Evolutionary conservation across 1,139 yeast species (phyloP).

Genomic region (Pneumocystis jirovecii): DNA sequence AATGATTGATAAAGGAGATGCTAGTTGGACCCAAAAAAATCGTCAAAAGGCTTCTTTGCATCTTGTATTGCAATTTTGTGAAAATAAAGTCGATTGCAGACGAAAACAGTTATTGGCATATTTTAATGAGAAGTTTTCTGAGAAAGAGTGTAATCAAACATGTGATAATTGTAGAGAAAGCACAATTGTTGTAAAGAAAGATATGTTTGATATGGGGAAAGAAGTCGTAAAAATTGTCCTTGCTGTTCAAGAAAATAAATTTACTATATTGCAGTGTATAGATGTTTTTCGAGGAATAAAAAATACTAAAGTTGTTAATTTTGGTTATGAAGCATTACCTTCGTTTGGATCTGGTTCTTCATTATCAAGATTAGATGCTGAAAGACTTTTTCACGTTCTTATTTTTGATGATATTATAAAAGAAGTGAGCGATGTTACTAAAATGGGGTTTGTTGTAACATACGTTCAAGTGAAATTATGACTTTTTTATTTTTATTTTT

Average conservation of each 20-base stretch:
- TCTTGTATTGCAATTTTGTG: conserved; percentile 84
- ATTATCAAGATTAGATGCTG: conserved; percentile 52
- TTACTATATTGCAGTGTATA: conserved; percentile 67
- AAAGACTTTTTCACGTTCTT: conserved; percentile 66
- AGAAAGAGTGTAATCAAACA: conserved; percentile 46
- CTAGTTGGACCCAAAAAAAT: conserved; percentile 51
- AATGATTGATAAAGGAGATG: conserved; percentile 58
- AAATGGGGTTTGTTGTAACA: conserved; percentile 66
- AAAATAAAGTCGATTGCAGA: conserved; percentile 79
- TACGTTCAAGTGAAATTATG: conserved; percentile 35
- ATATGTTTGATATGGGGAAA: conserved; percentile 54
- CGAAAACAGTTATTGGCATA: conserved; percentile 77
- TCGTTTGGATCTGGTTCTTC: conserved; percentile 59
- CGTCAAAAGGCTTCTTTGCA: conserved; percentile 64
- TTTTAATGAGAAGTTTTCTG: conserved; percentile 69
- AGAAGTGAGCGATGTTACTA: conserved; percentile 56
- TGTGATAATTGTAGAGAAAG: conserved; percentile 75
- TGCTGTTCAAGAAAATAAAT: conserved; percentile 41
- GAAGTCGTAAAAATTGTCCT: conserved; percentile 46
- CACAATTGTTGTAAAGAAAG: conserved; percentile 38
- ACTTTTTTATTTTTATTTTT: not conserved
- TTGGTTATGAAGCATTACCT: conserved; percentile 46
- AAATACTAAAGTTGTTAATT: conserved; percentile 41
- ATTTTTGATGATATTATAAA: conserved; percentile 51
- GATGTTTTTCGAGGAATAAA: conserved; percentile 72